Evolutionary conservation across 1,139 yeast species (phyloP), one percentile per base, ranked within the genome.

Genomic region (Candida sp.): DNA sequence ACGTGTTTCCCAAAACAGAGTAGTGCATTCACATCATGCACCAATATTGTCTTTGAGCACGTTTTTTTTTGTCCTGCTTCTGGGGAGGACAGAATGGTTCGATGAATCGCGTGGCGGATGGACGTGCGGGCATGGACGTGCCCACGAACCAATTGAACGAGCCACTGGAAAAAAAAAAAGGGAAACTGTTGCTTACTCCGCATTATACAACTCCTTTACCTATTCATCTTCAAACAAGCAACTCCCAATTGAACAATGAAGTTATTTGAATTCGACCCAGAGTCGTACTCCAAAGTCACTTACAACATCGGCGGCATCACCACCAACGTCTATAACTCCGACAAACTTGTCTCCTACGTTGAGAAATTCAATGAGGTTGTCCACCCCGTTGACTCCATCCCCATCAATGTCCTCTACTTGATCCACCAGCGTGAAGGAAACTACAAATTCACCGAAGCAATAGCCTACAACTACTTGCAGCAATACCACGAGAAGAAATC

Each of bases 381-480:
- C 31, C 52, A 50, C 23, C 57, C 56, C 28, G 53, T 57, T 32
- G 63, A 65, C 31, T 63, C 65, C 8, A 65, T 73, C 38, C 77
- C 73, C 3, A 54, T 77, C 44, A 68, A 75, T 52, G 75, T 75
- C 11, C 52, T 71, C 41, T 77, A 76, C 61, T 59, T 75, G 34
- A 57, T 73, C n/a, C 82, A 77, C 53, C 73, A 70, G 11, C 61
- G 80, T 48, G 65, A 61, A 5, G 66, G 68, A 1, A 63, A 63
- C 51, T 63, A 68, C 58, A 60, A 60, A 22, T 58, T 54, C 40
- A 67, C 78, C 25, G 77, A 71, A 54, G 56, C 69, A 1, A 54
- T 70, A 37, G 81, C 78, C 0, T 63, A 67, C 52, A 59, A 57
- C 17, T 57, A 70, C 1, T 60, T 72, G 28, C 57, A 64, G n/a